Conservation (phyloP, 2,329 filamentous ascomycete genomes). For the Colletotrichum tofieldiae region DNA sequence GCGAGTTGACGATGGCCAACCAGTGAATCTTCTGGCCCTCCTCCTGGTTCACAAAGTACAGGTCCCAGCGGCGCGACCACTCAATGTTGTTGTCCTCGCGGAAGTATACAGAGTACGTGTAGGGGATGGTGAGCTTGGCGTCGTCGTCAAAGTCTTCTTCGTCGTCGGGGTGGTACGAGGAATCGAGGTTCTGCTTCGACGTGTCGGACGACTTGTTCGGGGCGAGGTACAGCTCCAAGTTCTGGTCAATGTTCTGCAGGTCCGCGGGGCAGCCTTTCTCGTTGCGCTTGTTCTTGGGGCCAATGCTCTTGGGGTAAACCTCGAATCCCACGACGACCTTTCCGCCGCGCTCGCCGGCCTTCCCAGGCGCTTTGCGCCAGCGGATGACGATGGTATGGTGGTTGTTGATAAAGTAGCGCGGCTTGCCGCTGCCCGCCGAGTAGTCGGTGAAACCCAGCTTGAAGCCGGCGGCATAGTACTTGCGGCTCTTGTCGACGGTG, state of each 20-base stretch:
- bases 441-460: conserved; percentile 86
- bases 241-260: conserved; percentile 73
- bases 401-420: conserved; percentile 85
- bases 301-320: conserved; percentile 89
- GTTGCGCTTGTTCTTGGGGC: conserved; percentile 71
- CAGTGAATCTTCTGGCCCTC: conserved; percentile 88
- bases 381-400: conserved; percentile 89
- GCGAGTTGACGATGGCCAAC: conserved; percentile 89
- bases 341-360: conserved; percentile 77
- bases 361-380: conserved; percentile 80
- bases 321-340: conserved; percentile 92
- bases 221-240: conserved; percentile 78
- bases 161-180: conserved; percentile 72
- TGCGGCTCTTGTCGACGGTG: conserved; percentile 85
- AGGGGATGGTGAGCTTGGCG: conserved; percentile 81
- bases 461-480: conserved; percentile 93
- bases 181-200: conserved; percentile 66
- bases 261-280: conserved; percentile 78
- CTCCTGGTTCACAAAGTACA: conserved; percentile 91
- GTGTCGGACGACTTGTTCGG: conserved; percentile 71
- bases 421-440: conserved; percentile 70
- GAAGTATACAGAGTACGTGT: conserved; percentile 93
- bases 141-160: conserved; percentile 74
- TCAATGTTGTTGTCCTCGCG: conserved; percentile 85
- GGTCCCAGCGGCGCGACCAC: conserved; percentile 88